Conservation (phyloP, 768 basidiomycete species). For the Jaapia argillacea region DNA sequence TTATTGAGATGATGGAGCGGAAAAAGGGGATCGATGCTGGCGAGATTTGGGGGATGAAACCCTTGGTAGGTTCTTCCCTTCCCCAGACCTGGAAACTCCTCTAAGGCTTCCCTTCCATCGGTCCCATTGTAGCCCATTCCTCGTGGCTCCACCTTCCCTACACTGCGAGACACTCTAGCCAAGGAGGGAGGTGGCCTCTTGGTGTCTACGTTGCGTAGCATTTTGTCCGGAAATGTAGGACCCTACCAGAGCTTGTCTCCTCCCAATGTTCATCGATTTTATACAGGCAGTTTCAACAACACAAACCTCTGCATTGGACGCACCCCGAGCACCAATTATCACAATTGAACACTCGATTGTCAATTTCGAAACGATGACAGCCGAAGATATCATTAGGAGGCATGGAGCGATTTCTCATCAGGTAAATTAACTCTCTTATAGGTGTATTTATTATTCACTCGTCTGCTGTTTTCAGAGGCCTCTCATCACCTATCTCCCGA, state of each 20-base stretch:
- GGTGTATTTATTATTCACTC: background rate
- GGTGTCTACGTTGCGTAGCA: conserved; percentile 57
- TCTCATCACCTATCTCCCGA: conserved; percentile 15
- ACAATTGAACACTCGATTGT: conserved; percentile 38
- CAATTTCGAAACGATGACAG: conserved; percentile 48
- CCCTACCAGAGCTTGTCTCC: conserved; percentile 1
- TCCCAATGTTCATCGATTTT: conserved; percentile 2
- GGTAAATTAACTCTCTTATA: conserved; percentile 21
- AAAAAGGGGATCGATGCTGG: conserved; percentile 74
- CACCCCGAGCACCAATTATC: conserved; percentile 52
- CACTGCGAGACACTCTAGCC: conserved; percentile 51
- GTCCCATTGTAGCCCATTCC: conserved; percentile 43
- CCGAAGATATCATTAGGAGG: conserved; percentile 40
- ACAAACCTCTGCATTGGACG: conserved; percentile 30
- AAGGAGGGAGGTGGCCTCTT: conserved; percentile 57
- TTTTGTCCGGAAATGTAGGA: conserved; percentile 45
- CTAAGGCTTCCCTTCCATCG: no score
- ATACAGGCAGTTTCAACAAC: conserved; percentile 36
- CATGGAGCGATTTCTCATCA: conserved; percentile 66
- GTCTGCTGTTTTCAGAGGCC: conserved; percentile 15
- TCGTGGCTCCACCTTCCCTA: conserved; percentile 37
- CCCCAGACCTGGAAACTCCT: no score
- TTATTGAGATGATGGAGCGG: conserved; percentile 66
- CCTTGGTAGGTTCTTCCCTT: conserved; percentile 36
- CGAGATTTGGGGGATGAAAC: conserved; percentile 45